phyloP scores from a whole-genome alignment of 495 filamentous ascomycete species.

The Aspergillus ellipticus region DNA sequence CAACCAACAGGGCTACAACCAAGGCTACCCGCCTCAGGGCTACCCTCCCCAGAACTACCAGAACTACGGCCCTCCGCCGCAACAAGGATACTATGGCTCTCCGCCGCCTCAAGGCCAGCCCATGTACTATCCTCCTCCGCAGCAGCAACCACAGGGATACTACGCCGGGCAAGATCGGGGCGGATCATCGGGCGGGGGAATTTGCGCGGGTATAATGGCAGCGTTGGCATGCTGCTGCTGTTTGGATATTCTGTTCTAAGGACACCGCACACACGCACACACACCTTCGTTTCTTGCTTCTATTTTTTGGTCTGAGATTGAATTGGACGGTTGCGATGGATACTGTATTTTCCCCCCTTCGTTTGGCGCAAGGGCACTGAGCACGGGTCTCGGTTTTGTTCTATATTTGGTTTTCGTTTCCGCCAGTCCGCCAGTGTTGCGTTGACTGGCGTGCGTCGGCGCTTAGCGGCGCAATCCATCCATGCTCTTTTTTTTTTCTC shows the following conservation, averaged over 20 bases:
- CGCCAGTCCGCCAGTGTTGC: neutral
- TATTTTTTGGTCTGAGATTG: neutral
- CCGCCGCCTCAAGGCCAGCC: slow-evolving; percentile 30
- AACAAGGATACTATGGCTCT: slow-evolving; percentile 31
- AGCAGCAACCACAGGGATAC: slow-evolving; percentile 41
- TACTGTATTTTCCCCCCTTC: neutral
- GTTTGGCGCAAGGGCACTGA: neutral
- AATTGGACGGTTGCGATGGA: neutral
- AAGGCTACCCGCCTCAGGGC: slow-evolving; percentile 15
- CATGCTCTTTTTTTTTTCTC: neutral
- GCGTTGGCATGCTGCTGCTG: slow-evolving; percentile 52
- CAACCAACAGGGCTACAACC: slow-evolving; percentile 11
- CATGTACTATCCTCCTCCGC: slow-evolving; percentile 45
- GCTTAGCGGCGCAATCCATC: neutral
- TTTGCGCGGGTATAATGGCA: slow-evolving; percentile 47
- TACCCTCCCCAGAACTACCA: slow-evolving; percentile 17
- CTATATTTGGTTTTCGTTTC: neutral
- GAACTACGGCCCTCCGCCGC: slow-evolving; percentile 23
- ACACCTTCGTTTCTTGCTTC: neutral
- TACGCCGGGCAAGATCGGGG: slow-evolving; percentile 33
- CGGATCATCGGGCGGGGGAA: slow-evolving; percentile 31
- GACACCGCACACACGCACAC: neutral
- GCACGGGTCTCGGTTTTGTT: neutral
- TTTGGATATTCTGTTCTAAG: slow-evolving; percentile 51
- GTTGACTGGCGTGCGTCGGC: neutral